Evolutionary conservation across 2,329 filamentous ascomycete genomes (phyloP), one percentile per base, ranked within the genome.

Genomic region (Cladosporium sp.): DNA sequence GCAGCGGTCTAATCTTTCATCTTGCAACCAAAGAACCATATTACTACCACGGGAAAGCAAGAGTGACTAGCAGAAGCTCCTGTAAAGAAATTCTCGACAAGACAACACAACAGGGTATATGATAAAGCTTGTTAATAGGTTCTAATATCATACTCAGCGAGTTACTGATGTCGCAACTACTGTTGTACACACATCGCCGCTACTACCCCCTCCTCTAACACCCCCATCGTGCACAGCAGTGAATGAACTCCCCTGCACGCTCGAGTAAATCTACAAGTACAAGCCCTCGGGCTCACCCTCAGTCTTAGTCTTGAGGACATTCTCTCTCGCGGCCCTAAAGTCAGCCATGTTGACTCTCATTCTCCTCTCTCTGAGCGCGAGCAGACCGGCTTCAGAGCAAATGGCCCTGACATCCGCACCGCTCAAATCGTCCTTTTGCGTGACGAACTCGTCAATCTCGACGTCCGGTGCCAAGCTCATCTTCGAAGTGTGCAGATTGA

Each of bases 301-400:
- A 65, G 86, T 93, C 84, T 98, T 98, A 43, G 94, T 98, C 76
- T 95, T 94, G 70, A 98, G 78, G 55, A 98, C 94, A 58, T 89
- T 84, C 74, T 98, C 93, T 62, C 92, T 82, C 19, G 93, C 93
- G 50, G 89, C 79, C 50, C 93, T 79, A 78, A 98, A 98, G 72
- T 98, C 93, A 7, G 91, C 88, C 93, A 98, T 98, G 72, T 97
- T 92, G 52, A 98, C 93, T 50, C 92, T 84, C 93, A 98, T 98
- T 66, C 93, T 84, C 57, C 93, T 82, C 76, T 98, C 93, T 60
- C 93, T 83, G 56, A 98, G 77, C 16, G 93, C 93, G 81, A 97
- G 83, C 66, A 98, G 76, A 70, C 93, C 93, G 38, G 93, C 92
- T 69, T 98, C 93, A 25, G 91, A 95, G 74, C 93, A 98, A 63